Evolutionary conservation across 441 rosid genomes (phyloP).

Genomic region (Populus hybrid): DNA sequence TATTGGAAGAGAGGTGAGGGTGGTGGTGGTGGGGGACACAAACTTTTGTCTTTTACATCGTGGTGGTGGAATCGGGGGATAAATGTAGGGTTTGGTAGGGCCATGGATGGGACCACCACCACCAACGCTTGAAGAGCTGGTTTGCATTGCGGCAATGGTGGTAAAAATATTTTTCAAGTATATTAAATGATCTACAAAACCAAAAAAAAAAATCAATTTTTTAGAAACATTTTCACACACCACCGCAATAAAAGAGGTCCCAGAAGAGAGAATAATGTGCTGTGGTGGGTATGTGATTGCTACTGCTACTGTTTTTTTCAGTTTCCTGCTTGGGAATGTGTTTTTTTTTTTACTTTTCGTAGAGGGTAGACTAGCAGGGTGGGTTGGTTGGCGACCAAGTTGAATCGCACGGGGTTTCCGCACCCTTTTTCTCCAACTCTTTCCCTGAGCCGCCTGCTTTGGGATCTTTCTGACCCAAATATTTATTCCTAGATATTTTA

Average conservation of each 20-base stretch:
- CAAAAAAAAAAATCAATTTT: neutral
- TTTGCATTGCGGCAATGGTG: no score
- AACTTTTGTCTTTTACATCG: slow-evolving; percentile 21
- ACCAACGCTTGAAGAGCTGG: no score
- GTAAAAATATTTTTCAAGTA: no score
- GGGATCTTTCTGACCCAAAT: neutral
- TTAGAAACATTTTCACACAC: neutral
- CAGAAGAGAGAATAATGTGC: neutral
- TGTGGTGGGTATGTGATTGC: no score
- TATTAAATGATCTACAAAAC: no score
- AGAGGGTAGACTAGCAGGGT: neutral
- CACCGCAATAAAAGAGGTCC: no score
- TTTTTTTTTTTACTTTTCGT: neutral
- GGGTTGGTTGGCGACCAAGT: neutral
- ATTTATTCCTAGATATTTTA: no score
- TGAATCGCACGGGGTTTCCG: neutral
- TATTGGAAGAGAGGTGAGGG: slow-evolving; percentile 2
- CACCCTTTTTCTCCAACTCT: neutral
- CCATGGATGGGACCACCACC: neutral
- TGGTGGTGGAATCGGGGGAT: slow-evolving; percentile 10
- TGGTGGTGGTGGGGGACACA: slow-evolving; percentile 19
- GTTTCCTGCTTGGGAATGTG: no score
- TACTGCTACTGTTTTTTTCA: no score
- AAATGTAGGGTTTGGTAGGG: neutral
- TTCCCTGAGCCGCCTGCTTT: neutral